These are phyloP conservation scores for Pleurozium schreberi DNA, from an alignment of 225 moss, liverwort and hornwort genomes.

Conservation along the genomic window DNA sequence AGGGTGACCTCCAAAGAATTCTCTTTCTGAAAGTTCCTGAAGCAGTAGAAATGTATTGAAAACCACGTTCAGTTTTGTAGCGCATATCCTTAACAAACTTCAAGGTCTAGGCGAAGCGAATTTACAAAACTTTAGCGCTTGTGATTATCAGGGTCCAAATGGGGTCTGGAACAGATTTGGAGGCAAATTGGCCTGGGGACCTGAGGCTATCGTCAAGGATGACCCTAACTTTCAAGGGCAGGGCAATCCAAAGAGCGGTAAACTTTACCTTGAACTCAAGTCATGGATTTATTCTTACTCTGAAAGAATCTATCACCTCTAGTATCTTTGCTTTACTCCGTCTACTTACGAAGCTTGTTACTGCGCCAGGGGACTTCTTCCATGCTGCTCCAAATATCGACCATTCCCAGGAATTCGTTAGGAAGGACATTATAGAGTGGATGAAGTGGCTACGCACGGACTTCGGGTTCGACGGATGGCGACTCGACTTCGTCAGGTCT, in stretches of 20 bases:
- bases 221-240: slow-evolving; percentile 90
- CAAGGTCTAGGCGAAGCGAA: background rate
- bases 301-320: background rate
- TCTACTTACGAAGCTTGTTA: background rate
- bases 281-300: background rate
- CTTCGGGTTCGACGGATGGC: slow-evolving; percentile 82
- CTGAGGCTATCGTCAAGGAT: slow-evolving; percentile 80
- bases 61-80: background rate
- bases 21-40: background rate
- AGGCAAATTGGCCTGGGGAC: slow-evolving; percentile 89
- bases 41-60: background rate
- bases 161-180: slow-evolving; percentile 82
- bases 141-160: slow-evolving; percentile 43
- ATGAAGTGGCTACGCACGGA: slow-evolving; percentile 73
- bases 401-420: slow-evolving; percentile 83
- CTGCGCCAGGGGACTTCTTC: slow-evolving; percentile 56
- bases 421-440: slow-evolving; percentile 64
- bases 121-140: background rate
- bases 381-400: slow-evolving; percentile 91
- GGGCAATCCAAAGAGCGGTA: slow-evolving; percentile 82
- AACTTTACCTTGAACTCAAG: background rate
- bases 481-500: slow-evolving; percentile 90
- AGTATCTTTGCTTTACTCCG: background rate
- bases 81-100: background rate
- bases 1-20: background rate